Percentiles rank a stretch among this genome's conserved stretches.
Evolutionary conservation across 257 asterid species (phyloP).

Genomic region (Handroanthus guayacan): DNA sequence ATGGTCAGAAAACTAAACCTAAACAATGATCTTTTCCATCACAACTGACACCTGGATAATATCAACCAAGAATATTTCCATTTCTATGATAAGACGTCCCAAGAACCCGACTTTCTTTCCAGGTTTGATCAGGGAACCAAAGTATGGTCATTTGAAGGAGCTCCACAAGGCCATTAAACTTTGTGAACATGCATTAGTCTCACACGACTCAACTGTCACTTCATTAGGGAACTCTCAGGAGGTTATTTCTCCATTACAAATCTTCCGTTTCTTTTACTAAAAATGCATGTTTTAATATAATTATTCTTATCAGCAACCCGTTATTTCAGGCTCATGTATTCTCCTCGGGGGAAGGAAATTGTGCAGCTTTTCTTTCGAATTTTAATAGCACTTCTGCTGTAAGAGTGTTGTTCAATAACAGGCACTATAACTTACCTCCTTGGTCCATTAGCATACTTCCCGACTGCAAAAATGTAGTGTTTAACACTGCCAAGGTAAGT

Average conservation of each 20-base stretch:
- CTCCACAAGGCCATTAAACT: constrained; percentile 71
- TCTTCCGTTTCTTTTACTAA: neutral
- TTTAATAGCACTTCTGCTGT: constrained; percentile 52
- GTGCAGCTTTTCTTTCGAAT: constrained; percentile 75
- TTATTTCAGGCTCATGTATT: constrained; percentile 59
- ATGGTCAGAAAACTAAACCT: constrained; percentile 47
- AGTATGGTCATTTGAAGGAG: constrained; percentile 70
- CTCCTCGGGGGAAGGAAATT: constrained; percentile 49
- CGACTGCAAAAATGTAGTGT: constrained; percentile 65
- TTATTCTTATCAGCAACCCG: neutral
- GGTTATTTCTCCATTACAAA: constrained; percentile 38
- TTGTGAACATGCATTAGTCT: constrained; percentile 60
- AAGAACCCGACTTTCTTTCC: neutral
- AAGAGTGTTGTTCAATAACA: constrained; percentile 53
- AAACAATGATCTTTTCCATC: neutral
- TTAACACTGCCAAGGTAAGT: constrained; percentile 68
- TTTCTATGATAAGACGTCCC: neutral
- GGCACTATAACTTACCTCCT: constrained; percentile 65
- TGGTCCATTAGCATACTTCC: constrained; percentile 86
- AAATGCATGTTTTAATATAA: neutral
- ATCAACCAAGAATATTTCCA: neutral
- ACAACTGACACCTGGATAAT: neutral
- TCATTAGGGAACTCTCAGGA: constrained; percentile 58
- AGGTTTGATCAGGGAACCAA: constrained; percentile 73
- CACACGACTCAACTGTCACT: constrained; percentile 54